Evolutionary conservation across 345 rosid genomes (phyloP), one percentile per base, ranked within the genome.

Genomic region (Gossypium turneri): DNA sequence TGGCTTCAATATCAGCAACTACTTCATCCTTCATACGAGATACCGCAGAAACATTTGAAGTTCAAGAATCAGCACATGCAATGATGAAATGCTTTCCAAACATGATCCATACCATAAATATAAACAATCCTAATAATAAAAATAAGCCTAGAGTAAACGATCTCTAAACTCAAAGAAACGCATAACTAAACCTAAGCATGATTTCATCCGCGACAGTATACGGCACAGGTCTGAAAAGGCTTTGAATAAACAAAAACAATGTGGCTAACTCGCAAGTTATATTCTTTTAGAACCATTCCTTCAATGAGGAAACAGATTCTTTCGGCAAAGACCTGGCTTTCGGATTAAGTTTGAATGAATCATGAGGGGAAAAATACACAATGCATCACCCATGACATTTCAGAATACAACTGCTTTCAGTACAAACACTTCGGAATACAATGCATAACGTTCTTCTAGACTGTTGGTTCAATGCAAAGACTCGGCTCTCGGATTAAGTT

Each of bases 1-100:
- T 89, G 62, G 79, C 82, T 83, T 95, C 99, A 5, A 95, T 82
- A 66, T 56, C 77, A 76, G 90, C 81, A 51, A 92, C 90, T 64
- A 91, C 41, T 70, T 90, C 92, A 91, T 95, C 99, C 99, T 95
- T 84, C 85, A 85, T 58, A 78, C n/a, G 64, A 55, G 45, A 71
- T 59, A 75, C 19, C 61, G 17, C 22, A 16, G 56, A 73, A 77
- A 78, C 60, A 4, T 47, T 60, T 25, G 53, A 80, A 65, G 67
- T 76, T 76, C 53, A 72, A 77, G 20, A 59, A 67, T 38, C 41
- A 78, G 29, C 51, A 73, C 43, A 57, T 43, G 25, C 61, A 67
- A 58, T 41, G 15, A n/a, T 55, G 12, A 20, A n/a, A 55, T 55
- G 24, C 75, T 17, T 27, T 61, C 10, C 62, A 59, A 73, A 65